Evolutionary conservation across 179 eudicot species (phyloP).

Genomic region (Beta macrorhiza): DNA sequence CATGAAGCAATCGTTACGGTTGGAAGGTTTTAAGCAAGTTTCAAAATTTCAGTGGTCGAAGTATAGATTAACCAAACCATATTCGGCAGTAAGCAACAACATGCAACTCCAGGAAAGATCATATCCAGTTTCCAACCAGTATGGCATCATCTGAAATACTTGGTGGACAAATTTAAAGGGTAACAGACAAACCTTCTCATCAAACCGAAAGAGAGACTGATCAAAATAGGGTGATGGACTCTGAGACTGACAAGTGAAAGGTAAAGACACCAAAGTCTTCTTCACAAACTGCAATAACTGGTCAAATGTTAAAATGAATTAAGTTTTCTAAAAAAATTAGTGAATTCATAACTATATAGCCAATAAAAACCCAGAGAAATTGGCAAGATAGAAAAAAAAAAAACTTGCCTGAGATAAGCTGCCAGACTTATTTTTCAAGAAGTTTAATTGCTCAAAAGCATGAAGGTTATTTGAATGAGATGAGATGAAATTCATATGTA

Average conservation of each 20-base stretch:
- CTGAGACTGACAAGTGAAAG: slow-evolving; percentile 82
- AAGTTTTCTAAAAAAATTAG: background rate
- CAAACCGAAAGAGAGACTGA: slow-evolving; percentile 89
- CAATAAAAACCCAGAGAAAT: background rate
- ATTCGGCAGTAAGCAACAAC: background rate
- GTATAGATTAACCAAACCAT: background rate
- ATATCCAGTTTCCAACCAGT: background rate
- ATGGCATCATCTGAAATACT: background rate
- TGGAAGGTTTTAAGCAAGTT: background rate
- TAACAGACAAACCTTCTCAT: slow-evolving; percentile 72
- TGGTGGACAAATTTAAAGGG: background rate
- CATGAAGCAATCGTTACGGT: background rate
- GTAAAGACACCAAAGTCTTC: slow-evolving; percentile 74
- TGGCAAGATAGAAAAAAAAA: background rate
- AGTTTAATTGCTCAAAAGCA: slow-evolving; percentile 76
- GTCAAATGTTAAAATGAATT: slow-evolving; percentile 17
- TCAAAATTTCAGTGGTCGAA: background rate
- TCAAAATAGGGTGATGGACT: slow-evolving; percentile 97
- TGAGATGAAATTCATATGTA: slow-evolving; percentile 74
- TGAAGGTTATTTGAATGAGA: slow-evolving; percentile 84
- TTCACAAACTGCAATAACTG: slow-evolving; percentile 78
- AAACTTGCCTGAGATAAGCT: slow-evolving; percentile 68
- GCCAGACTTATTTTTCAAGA: slow-evolving; percentile 67
- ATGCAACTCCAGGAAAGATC: slow-evolving; percentile 4
- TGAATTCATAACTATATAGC: background rate